phyloP scores from a whole-genome alignment of 2,329 filamentous ascomycete species.

The Scytalidium lignicola region DNA sequence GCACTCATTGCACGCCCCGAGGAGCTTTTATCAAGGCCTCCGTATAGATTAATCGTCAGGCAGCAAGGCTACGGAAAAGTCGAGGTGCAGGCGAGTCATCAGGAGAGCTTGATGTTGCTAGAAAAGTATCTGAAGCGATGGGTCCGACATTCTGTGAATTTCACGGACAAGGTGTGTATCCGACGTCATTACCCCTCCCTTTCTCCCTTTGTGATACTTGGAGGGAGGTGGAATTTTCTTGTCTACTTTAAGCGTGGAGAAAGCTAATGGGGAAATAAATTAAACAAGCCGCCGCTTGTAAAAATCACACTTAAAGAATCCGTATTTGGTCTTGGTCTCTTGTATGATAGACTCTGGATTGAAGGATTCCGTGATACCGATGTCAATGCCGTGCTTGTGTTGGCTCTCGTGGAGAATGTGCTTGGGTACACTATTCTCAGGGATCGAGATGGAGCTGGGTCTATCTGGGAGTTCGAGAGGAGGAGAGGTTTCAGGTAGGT shows the following conservation, averaged over 20 bases:
- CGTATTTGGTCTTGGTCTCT: slow-evolving; percentile 38
- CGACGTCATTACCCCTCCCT: not conserved
- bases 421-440: slow-evolving; percentile 38
- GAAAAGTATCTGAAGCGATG: slow-evolving; percentile 42
- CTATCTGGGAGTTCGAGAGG: slow-evolving; percentile 27
- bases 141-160: slow-evolving; percentile 38
- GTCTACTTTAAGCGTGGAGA: not conserved
- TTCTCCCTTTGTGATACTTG: not conserved
- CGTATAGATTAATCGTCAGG: slow-evolving; percentile 41
- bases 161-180: slow-evolving; percentile 29
- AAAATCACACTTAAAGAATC: slow-evolving; percentile 38
- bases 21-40: slow-evolving; percentile 40
- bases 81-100: slow-evolving; percentile 43
- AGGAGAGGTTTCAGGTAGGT: slow-evolving; percentile 12
- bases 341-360: slow-evolving; percentile 39
- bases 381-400: slow-evolving; percentile 38
- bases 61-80: slow-evolving; percentile 27
- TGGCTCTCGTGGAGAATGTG: slow-evolving; percentile 41
- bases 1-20: slow-evolving; percentile 40
- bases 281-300: slow-evolving; percentile 35
- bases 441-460: slow-evolving; percentile 26
- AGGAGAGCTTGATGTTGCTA: slow-evolving; percentile 38
- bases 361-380: slow-evolving; percentile 29
- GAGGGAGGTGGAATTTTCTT: not conserved
- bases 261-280: slow-evolving; percentile 2